Percentiles rank a stretch among this genome's conserved stretches.
These are phyloP conservation scores for Coemansia sp. DNA, from an alignment of 192 early-diverging fungal species.

Conservation along the genomic window DNA sequence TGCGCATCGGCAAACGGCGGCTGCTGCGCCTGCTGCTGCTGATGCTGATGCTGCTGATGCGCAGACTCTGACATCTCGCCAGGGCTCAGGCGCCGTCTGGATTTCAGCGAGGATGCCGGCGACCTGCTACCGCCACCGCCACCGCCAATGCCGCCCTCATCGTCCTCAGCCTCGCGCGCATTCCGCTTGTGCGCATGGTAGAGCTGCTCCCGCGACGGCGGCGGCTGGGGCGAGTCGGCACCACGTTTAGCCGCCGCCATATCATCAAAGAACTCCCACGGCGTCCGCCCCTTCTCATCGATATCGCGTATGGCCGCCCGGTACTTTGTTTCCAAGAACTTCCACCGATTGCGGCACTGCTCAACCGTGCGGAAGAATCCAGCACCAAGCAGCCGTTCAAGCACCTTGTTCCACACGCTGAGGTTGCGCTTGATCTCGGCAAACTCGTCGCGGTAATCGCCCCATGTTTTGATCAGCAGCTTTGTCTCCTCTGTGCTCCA, in stretches of 20 bases:
- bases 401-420: slow-evolving; percentile 55
- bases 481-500: slow-evolving; percentile 49
- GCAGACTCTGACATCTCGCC: not conserved
- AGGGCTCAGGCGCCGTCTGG: not conserved
- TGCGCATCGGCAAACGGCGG: slow-evolving; percentile 35
- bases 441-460: slow-evolving; percentile 52
- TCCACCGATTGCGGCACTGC: slow-evolving; percentile 56
- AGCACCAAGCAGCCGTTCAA: slow-evolving; percentile 43
- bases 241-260: slow-evolving; percentile 49
- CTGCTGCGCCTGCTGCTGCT: not conserved
- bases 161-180: not conserved
- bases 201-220: slow-evolving; percentile 18
- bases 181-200: not conserved
- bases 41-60: no score
- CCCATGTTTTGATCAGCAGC: slow-evolving; percentile 48
- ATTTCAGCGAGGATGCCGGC: slow-evolving; percentile 7
- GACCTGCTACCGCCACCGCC: slow-evolving; percentile 5
- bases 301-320: slow-evolving; percentile 35
- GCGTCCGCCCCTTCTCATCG: slow-evolving; percentile 14
- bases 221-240: slow-evolving; percentile 3
- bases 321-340: slow-evolving; percentile 56
- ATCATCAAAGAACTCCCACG: slow-evolving; percentile 54
- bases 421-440: slow-evolving; percentile 57
- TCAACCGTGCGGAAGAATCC: slow-evolving; percentile 55
- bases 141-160: not conserved